Conservation (phyloP, 1,139 yeast genomes). For the Geotrichum histeridarum region DNA sequence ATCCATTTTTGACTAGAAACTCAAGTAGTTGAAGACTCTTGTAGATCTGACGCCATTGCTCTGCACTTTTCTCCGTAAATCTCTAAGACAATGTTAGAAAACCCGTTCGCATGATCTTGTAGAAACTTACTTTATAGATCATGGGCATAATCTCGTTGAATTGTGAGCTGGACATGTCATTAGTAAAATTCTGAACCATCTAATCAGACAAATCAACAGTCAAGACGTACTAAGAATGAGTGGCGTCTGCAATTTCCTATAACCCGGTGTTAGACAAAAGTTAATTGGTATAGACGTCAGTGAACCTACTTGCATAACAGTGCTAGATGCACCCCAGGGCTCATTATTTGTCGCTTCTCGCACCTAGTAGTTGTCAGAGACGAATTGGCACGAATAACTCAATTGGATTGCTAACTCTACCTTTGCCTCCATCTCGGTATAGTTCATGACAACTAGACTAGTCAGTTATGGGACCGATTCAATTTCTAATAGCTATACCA, state of each 20-base stretch:
- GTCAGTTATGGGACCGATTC: not conserved
- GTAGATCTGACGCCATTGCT: constrained; percentile 97
- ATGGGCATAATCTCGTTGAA: constrained; percentile 47
- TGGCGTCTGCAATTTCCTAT: constrained; percentile 85
- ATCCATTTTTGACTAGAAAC: constrained; percentile 83
- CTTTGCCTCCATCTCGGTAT: constrained; percentile 92
- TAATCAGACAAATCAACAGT: not conserved
- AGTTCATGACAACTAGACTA: constrained; percentile 66
- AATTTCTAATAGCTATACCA: constrained; percentile 38
- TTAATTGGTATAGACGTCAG: not conserved
- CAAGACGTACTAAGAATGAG: constrained; percentile 59
- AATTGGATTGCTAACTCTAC: constrained; percentile 38
- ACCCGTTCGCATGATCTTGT: not conserved
- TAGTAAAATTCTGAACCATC: not conserved
- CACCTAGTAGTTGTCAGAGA: constrained; percentile 22
- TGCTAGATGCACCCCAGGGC: constrained; percentile 98
- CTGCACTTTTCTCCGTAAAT: constrained; percentile 89
- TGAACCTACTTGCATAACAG: constrained; percentile 58
- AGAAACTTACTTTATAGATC: constrained; percentile 36
- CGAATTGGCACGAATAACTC: too few relatives aligned
- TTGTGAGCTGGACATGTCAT: constrained; percentile 32
- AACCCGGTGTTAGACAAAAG: not conserved
- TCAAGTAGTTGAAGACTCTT: constrained; percentile 88
- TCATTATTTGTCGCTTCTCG: constrained; percentile 97
- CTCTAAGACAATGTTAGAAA: constrained; percentile 37